phyloP scores from a whole-genome alignment of 768 basidiomycete species.

The Pisolithus orientalis region DNA sequence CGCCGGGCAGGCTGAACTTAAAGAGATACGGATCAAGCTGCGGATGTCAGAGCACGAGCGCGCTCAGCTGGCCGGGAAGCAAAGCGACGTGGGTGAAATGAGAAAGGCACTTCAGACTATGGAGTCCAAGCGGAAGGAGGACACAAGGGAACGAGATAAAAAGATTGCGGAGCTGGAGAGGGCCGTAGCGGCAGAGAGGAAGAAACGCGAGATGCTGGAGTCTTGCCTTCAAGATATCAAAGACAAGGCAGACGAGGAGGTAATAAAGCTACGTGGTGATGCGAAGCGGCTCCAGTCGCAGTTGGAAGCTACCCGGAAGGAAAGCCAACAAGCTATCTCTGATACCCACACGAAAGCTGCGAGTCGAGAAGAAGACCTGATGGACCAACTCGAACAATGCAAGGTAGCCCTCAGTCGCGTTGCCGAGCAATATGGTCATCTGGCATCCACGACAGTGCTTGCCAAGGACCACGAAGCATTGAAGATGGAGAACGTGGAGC shows the following conservation, averaged over 20 bases:
- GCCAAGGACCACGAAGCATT: constrained; percentile 31
- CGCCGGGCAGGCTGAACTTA: constrained; percentile 55
- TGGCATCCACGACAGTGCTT: constrained; percentile 40
- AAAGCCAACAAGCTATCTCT: constrained; percentile 26
- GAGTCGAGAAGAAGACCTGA: constrained; percentile 39
- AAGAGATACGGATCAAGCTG: constrained; percentile 54
- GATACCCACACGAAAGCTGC: constrained; percentile 26
- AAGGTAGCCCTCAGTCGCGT: constrained; percentile 39
- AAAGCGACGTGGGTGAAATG: constrained; percentile 43
- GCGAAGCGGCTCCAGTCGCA: constrained; percentile 30
- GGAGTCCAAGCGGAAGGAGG: constrained; percentile 50
- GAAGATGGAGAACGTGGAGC: constrained; percentile 31
- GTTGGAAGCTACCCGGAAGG: constrained; percentile 29
- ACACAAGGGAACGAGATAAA: constrained; percentile 47
- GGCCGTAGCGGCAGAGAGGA: constrained; percentile 42
- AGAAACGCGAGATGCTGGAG: constrained; percentile 44
- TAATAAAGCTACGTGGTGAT: constrained; percentile 27
- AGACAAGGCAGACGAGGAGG: constrained; percentile 37
- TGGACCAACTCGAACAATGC: constrained; percentile 47
- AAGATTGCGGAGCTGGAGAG: constrained; percentile 54
- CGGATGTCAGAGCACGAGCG: constrained; percentile 54
- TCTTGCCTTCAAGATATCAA: constrained; percentile 36
- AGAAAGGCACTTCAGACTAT: constrained; percentile 43
- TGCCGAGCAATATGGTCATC: constrained; percentile 48
- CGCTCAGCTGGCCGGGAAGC: constrained; percentile 43